Evolutionary conservation across 2,329 filamentous ascomycete species (phyloP).

Genomic region (Fusarium denticulatum): DNA sequence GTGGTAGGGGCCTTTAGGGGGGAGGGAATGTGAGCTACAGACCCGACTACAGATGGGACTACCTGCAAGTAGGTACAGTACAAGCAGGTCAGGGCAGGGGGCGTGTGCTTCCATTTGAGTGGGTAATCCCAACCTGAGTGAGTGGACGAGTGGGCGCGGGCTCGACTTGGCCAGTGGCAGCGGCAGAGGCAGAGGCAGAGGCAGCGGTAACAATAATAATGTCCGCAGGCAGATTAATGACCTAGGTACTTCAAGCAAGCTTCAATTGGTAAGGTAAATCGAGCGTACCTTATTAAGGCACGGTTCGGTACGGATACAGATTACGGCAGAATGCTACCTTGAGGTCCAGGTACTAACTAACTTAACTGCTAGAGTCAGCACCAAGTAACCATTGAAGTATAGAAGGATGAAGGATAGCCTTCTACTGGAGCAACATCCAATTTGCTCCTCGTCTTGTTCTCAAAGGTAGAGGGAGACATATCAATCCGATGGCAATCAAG

Average conservation of each 20-base stretch:
- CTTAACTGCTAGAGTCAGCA: neutral
- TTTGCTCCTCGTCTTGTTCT: neutral
- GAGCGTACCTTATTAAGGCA: neutral
- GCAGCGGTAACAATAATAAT: slow-evolving; percentile 11
- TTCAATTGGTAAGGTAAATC: neutral
- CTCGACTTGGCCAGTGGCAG: slow-evolving; percentile 34
- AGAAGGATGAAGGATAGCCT: neutral
- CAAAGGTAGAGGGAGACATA: neutral
- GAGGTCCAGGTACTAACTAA: neutral
- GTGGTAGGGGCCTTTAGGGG: slow-evolving; percentile 39
- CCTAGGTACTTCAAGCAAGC: neutral
- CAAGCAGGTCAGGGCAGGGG: slow-evolving; percentile 13
- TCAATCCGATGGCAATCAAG: no score
- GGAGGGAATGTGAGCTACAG: slow-evolving; percentile 47
- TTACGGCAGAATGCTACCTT: neutral
- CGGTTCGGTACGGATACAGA: neutral
- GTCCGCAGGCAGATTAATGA: slow-evolving; percentile 8
- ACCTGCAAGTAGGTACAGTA: neutral
- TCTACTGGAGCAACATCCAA: neutral
- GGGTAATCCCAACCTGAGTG: slow-evolving; percentile 19
- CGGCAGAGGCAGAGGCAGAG: neutral
- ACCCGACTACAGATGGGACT: slow-evolving; percentile 17
- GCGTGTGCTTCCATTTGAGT: slow-evolving; percentile 40
- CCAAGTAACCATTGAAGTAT: neutral
- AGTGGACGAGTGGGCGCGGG: slow-evolving; percentile 28